phyloP scores from a whole-genome alignment of 169 alveolate genomes.

The Babesia bigemina region DNA sequence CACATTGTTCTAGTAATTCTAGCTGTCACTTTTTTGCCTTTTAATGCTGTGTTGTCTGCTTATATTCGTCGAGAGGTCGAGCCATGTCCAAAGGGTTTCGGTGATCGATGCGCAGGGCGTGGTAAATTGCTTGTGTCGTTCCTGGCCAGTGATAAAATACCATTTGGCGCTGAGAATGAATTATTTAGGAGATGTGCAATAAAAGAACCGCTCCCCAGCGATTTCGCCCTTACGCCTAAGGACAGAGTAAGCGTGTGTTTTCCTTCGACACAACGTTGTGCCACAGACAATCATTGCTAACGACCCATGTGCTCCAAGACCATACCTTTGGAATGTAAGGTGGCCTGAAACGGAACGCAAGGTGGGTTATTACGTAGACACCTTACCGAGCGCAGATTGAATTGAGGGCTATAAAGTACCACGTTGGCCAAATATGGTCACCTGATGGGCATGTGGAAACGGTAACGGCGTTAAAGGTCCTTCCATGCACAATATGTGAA shows the following conservation, averaged over 20 bases:
- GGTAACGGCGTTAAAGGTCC: slow-evolving; percentile 70
- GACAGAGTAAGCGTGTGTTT: slow-evolving; percentile 15
- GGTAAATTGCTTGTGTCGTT: neutral
- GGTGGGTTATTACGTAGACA: slow-evolving; percentile 20
- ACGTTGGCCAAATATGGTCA: slow-evolving; percentile 72
- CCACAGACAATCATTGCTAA: slow-evolving; percentile 38
- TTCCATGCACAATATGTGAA: slow-evolving; percentile 74
- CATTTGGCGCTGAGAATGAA: no score
- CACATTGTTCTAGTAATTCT: slow-evolving; percentile 4
- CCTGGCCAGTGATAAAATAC: neutral
- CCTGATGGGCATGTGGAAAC: slow-evolving; percentile 78
- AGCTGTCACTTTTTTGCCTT: neutral
- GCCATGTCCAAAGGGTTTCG: neutral
- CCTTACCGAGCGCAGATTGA: slow-evolving; percentile 57
- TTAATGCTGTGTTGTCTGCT: neutral
- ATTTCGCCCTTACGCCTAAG: slow-evolving; percentile 25
- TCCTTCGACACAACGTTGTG: neutral
- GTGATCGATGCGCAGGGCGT: neutral
- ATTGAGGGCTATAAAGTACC: slow-evolving; percentile 67
- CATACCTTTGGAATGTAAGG: slow-evolving; percentile 58
- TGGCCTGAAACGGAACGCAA: slow-evolving; percentile 66
- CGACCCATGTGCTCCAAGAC: slow-evolving; percentile 66
- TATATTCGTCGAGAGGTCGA: neutral
- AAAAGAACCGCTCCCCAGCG: slow-evolving; percentile 15
- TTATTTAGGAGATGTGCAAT: neutral